Evolutionary conservation across 352 stramenopile species (phyloP), one percentile per base, ranked within the genome.

Genomic region (Globisporangium ultimum): DNA sequence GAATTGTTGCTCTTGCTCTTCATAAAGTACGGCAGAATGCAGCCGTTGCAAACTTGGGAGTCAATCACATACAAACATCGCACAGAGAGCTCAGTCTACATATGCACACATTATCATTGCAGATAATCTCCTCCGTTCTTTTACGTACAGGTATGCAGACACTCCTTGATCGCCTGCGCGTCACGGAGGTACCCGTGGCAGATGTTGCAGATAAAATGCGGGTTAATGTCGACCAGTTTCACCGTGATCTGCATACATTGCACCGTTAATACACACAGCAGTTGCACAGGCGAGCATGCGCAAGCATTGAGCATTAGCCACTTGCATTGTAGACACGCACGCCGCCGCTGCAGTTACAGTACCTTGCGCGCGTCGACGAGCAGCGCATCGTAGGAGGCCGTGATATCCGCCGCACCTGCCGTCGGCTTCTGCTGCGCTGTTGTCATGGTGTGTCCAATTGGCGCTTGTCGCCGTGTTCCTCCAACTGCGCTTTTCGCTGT

Each of bases 131-230:
- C 7, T 36, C 28, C 7, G 3, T 36, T 36, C 8, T n/a, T 45
- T 10, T 11, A 48, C 76, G 58, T 72, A 91, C 82, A 94, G 1
- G 84, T 89, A 56, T 92, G 80, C 22, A 89, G 65, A 60, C 84
- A 94, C 65, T 94, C 84, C 46, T 86, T 83, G 47, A 91, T 79
- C 49, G 79, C 88, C 48, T 89, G 82, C 0, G 84, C 74, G 47
- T 91, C 78, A 15, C 71, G 68, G 18, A 89, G 67, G 60, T 92
- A 92, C 13, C 84, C 84, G 12, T 74, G 62, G 65, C 84, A 94
- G 15, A 94, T 47, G 41, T 60, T 70, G 61, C 82, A 94, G 48
- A 79, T 66, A 50, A 89, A 80, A 43, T 86, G 80, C 38, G 75
- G 58, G 53, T 84, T 84, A 32, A 87, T 70, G 40, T 78, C 59